These are phyloP conservation scores for Mycosphaerelloides madeirae DNA, from an alignment of 2,329 filamentous ascomycete genomes.

Conservation along the genomic window DNA sequence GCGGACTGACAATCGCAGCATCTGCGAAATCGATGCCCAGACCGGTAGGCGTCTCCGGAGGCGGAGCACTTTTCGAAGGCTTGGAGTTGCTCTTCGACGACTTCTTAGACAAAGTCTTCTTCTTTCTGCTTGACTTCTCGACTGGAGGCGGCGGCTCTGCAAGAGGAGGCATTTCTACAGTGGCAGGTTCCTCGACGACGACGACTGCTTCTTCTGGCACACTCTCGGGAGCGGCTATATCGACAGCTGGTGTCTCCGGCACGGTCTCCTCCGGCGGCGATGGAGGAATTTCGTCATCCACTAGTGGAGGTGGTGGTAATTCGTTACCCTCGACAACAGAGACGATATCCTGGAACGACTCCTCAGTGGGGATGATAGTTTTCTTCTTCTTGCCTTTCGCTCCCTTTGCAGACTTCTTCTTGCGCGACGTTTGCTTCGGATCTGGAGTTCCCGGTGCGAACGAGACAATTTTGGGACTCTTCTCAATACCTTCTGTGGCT, in stretches of 20 bases:
- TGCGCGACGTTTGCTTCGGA: conserved; percentile 21
- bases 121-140: conserved; percentile 6
- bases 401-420: conserved; percentile 22
- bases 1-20: neutral
- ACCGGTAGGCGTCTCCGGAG: conserved; percentile 7
- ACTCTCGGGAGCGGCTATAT: neutral
- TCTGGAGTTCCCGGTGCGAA: conserved; percentile 28
- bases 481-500: conserved; percentile 11
- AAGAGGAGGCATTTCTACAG: neutral
- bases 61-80: conserved; percentile 1
- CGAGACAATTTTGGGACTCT: conserved; percentile 25
- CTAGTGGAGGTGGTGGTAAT: neutral
- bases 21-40: conserved; percentile 15
- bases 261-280: conserved; percentile 3
- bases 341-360: conserved; percentile 20
- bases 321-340: conserved; percentile 19
- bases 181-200: neutral
- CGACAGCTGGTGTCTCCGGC: neutral
- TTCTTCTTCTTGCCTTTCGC: conserved; percentile 25
- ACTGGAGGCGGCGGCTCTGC: neutral
- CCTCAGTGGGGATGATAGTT: conserved; percentile 1
- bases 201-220: neutral
- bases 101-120: conserved; percentile 12
- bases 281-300: neutral
- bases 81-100: conserved; percentile 12